phyloP scores from a whole-genome alignment of 352 stramenopile species.

The Blastocystis sp. region DNA sequence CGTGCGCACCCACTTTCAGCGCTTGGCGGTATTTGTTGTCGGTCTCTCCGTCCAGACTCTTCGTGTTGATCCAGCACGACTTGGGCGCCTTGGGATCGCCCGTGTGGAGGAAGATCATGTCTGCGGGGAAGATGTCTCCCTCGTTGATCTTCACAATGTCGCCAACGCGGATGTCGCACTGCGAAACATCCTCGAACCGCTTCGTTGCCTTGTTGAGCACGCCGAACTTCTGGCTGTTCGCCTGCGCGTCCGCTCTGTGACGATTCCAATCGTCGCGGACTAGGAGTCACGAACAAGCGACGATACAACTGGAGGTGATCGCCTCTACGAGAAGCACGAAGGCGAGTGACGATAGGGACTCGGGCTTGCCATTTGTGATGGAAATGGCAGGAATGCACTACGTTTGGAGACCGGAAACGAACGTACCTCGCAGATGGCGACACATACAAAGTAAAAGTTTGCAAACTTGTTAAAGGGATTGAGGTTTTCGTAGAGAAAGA shows the following conservation, averaged over 20 bases:
- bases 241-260: slow-evolving; percentile 77
- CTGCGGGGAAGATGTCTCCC: slow-evolving; percentile 83
- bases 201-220: slow-evolving; percentile 76
- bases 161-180: slow-evolving; percentile 81
- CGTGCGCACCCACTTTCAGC: slow-evolving; percentile 67
- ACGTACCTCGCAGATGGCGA: slow-evolving; percentile 29
- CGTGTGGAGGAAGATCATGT: slow-evolving; percentile 84
- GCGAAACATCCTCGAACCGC: slow-evolving; percentile 78
- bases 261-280: slow-evolving; percentile 74
- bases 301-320: slow-evolving; percentile 74
- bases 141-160: slow-evolving; percentile 83
- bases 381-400: slow-evolving; percentile 83
- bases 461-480: slow-evolving; percentile 55
- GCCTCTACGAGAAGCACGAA: slow-evolving; percentile 85
- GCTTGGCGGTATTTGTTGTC: slow-evolving; percentile 80
- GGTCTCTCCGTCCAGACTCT: slow-evolving; percentile 87
- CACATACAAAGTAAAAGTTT: slow-evolving; percentile 55
- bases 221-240: slow-evolving; percentile 1
- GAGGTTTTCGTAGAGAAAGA: slow-evolving; percentile 78
- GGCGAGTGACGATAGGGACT: slow-evolving; percentile 81
- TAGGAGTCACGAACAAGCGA: slow-evolving; percentile 79
- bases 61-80: slow-evolving; percentile 85
- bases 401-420: background rate
- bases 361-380: slow-evolving; percentile 82
- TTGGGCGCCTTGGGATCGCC: slow-evolving; percentile 77